phyloP scores from a whole-genome alignment of 1,284 basidiomycete species.

The Rhodotorula sp. region DNA sequence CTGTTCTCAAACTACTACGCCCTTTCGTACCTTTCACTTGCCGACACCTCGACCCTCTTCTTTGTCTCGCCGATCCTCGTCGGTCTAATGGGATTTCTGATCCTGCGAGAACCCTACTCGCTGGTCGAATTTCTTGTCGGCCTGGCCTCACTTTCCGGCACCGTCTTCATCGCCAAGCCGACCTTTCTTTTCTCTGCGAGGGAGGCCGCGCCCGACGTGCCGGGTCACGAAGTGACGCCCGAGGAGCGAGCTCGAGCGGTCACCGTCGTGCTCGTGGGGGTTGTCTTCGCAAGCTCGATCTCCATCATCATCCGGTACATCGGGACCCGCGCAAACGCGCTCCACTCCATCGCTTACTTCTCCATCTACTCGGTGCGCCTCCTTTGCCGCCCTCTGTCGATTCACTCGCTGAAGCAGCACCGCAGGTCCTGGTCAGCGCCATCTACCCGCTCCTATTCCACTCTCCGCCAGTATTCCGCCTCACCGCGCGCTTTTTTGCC shows the following conservation, averaged over 20 bases:
- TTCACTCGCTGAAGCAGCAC: background rate
- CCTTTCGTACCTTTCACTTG: conserved; percentile 48
- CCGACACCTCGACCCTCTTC: conserved; percentile 49
- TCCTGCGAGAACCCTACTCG: conserved; percentile 49
- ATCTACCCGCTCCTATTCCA: conserved; percentile 40
- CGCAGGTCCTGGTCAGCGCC: conserved; percentile 28
- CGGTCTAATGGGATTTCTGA: conserved; percentile 45
- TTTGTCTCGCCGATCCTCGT: conserved; percentile 49
- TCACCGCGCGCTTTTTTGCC: conserved; percentile 37
- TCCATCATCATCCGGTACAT: conserved; percentile 50
- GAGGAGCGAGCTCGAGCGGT: conserved; percentile 36
- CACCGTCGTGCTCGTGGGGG: conserved; percentile 46
- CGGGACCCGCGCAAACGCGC: conserved; percentile 46
- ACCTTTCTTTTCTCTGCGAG: conserved; percentile 37
- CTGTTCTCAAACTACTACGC: conserved; percentile 46
- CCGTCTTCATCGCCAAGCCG: conserved; percentile 49
- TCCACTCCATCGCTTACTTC: conserved; percentile 45
- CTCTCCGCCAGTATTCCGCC: conserved; percentile 36
- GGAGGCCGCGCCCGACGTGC: background rate
- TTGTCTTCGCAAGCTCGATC: conserved; percentile 46
- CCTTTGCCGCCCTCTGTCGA: too few relatives aligned
- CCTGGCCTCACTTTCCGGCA: conserved; percentile 46
- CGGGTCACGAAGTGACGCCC: conserved; percentile 11
- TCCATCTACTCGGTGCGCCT: conserved; percentile 27
- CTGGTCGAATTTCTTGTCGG: conserved; percentile 47